phyloP scores from a whole-genome alignment of 129 eudicot genomes.

The Tanacetum coccineum region DNA sequence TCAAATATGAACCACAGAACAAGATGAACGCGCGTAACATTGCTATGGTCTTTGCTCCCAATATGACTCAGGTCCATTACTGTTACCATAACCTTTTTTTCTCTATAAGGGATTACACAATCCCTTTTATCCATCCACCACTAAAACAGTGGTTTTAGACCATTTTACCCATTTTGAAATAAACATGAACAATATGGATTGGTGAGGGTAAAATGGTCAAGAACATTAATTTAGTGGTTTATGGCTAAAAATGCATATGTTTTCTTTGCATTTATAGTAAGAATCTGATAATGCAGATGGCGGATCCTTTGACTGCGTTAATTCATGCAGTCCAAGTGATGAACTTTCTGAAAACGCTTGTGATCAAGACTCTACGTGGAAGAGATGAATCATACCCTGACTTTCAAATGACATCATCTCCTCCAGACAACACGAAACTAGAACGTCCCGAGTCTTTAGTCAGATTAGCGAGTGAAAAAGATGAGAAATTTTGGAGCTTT shows the following conservation, averaged over 20 bases:
- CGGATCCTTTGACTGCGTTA: constrained; percentile 89
- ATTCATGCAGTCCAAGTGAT: constrained; percentile 96
- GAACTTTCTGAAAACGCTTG: constrained; percentile 85
- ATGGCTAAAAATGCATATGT: too few relatives aligned
- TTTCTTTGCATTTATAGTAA: background rate
- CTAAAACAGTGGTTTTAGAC: too few relatives aligned
- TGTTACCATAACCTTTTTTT: too few relatives aligned
- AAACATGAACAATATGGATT: too few relatives aligned
- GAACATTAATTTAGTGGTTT: too few relatives aligned
- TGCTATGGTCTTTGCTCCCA: constrained; percentile 95
- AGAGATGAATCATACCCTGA: constrained; percentile 36
- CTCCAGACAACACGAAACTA: constrained; percentile 15
- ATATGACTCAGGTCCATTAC: constrained; percentile 80
- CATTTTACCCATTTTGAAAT: too few relatives aligned
- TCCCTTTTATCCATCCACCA: too few relatives aligned
- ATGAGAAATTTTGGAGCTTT: constrained; percentile 40
- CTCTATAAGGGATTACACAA: too few relatives aligned
- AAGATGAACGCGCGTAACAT: constrained; percentile 93
- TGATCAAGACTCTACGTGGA: constrained; percentile 46
- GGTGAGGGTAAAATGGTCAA: too few relatives aligned
- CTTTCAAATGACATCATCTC: constrained; percentile 15
- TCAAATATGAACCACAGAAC: constrained; percentile 54
- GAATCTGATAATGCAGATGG: constrained; percentile 59
- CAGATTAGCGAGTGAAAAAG: constrained; percentile 35
- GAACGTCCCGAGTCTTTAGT: constrained; percentile 26